A percentile compares a stretch with the other conserved stretches of the same genome.
Evolutionary conservation across 306 rosid genomes (phyloP).

Genomic region (Coriaria nepalensis): DNA sequence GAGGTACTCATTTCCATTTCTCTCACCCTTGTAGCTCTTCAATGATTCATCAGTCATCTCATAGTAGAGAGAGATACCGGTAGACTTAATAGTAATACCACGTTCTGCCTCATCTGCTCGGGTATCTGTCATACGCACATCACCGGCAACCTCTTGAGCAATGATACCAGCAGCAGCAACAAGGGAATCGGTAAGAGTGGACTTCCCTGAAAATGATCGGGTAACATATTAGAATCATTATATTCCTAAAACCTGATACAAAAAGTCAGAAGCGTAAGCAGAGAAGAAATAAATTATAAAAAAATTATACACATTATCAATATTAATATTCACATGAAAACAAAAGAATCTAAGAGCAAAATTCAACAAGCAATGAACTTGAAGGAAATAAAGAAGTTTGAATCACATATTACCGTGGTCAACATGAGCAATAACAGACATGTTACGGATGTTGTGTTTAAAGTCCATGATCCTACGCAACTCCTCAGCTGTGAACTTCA

Average conservation of each 20-base stretch:
- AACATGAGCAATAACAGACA: constrained; percentile 92
- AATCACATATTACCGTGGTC: constrained; percentile 48
- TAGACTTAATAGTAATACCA: constrained; percentile 86
- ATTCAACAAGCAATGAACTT: no score
- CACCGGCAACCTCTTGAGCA: constrained; percentile 86
- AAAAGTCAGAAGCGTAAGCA: no score
- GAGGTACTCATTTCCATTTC: constrained; percentile 72
- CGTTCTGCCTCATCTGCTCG: constrained; percentile 93
- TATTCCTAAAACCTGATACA: no score
- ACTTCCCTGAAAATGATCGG: constrained; percentile 30
- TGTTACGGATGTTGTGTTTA: constrained; percentile 81
- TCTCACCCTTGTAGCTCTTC: constrained; percentile 52
- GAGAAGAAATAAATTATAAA: no score
- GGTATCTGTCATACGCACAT: constrained; percentile 91
- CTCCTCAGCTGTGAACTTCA: constrained; percentile 93
- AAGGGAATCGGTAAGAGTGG: constrained; percentile 81
- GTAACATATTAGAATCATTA: no score
- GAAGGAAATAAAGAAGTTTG: no score
- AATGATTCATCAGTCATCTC: constrained; percentile 51
- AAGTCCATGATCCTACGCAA: constrained; percentile 77
- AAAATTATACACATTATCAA: no score
- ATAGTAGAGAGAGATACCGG: constrained; percentile 89
- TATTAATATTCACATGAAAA: no score
- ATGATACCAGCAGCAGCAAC: constrained; percentile 97
- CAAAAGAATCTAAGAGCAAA: no score